Evolutionary conservation across 1,139 yeast genomes (phyloP), one percentile per base, ranked within the genome.

Genomic region (Kodamaea anthophila): DNA sequence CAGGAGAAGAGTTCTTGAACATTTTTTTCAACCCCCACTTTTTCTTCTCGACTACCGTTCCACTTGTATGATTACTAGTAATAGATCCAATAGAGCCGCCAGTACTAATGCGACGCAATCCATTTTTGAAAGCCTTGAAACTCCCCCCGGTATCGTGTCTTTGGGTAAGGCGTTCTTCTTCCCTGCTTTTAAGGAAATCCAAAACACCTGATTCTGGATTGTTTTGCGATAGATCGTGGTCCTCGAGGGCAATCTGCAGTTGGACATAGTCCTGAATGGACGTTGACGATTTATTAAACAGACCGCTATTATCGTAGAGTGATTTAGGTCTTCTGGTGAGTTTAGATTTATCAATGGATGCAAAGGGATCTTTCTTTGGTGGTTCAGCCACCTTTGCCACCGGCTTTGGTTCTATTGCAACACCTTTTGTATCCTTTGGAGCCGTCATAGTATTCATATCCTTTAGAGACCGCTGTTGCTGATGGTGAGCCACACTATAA

Each of bases 161-260:
- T 5, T 34, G 35, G 15, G 13, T 37, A 15, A 23, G 21, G n/a
- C 28, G 28, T 19, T 48, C 57, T 24, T 54, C 65, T 38, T 64
- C 69, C 39, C 76, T 58, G 15, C 66, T 63, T 37, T 74, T 70
- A 38, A 84, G 56, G 46, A 81, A 84, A 32, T 79, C 84, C 27
- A 66, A 44, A 0, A 70, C 65, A 7, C 33, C 25, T 6, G 27
- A 18, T 9, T 24, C 27, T 5, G 5, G 21, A 9, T 24, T 16
- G n/a, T 28, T 23, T n/a, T 26, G 11, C 14, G 18, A 9, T 15
- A 14, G 32, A 8, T 15, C 22, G 26, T 18, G 4, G 15, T 16
- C 28, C 3, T 31, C 29, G 13, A 26, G 25, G 18, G 23, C 24
- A 4, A 26, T 46, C 32, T 65, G 70, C 29, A 45, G 44, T 27